A percentile compares a stretch with the other conserved stretches of the same genome.
These are phyloP conservation scores for Mollisia scopiformis DNA, from an alignment of 2,329 filamentous ascomycete genomes.

Conservation along the genomic window DNA sequence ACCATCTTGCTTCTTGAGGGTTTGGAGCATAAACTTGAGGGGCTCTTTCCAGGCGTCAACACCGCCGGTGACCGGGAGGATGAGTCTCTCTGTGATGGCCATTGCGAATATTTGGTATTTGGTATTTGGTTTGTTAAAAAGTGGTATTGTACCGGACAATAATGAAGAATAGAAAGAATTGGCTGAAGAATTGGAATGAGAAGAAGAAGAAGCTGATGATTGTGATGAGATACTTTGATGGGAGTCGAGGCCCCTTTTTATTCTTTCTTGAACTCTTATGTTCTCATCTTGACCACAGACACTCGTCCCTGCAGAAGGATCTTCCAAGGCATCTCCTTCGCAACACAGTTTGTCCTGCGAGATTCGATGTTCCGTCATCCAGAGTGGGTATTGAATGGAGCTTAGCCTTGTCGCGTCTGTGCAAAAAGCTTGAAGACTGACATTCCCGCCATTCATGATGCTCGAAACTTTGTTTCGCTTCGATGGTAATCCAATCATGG, in stretches of 20 bases:
- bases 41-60: conserved; percentile 35
- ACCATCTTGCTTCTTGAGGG: conserved; percentile 33
- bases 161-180: neutral
- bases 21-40: conserved; percentile 34
- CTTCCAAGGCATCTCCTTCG: neutral
- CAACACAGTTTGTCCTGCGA: neutral
- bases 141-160: conserved; percentile 18
- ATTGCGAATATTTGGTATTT: conserved; percentile 23
- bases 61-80: conserved; percentile 30
- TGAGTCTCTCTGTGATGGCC: conserved; percentile 26
- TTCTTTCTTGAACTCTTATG: neutral
- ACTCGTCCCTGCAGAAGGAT: neutral
- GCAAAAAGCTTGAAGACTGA: neutral
- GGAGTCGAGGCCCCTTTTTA: neutral
- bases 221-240: conserved; percentile 3
- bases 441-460: neutral
- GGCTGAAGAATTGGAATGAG: neutral
- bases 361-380: neutral
- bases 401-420: neutral
- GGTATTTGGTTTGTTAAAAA: neutral
- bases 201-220: conserved; percentile 1
- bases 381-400: neutral
- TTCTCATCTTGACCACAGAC: neutral
- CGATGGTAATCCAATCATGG: neutral
- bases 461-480: conserved; percentile 2